Conservation (phyloP, 2,329 filamentous ascomycete species). For the Cordyceps fumosorosea region DNA sequence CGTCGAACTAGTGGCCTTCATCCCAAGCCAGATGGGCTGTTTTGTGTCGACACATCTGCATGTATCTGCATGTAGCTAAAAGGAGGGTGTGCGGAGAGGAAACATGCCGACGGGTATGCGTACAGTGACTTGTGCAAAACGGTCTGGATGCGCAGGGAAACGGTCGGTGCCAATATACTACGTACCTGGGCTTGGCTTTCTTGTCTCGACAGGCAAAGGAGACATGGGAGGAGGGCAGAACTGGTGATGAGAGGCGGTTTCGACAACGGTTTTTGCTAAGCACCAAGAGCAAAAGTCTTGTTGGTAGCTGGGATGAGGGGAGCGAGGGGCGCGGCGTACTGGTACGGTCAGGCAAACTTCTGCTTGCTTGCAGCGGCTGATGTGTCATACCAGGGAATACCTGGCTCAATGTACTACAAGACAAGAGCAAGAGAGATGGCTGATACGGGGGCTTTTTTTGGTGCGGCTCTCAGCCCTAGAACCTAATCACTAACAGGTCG, state of each 20-base stretch:
- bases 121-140: neutral
- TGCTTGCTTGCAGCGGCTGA: neutral
- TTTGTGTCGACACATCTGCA: neutral
- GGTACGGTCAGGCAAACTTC: neutral
- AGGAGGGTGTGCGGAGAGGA: neutral
- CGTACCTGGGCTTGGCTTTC: neutral
- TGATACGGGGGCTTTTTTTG: neutral
- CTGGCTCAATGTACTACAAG: neutral
- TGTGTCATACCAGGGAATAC: neutral
- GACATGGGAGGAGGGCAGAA: neutral
- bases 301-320: neutral
- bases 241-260: neutral
- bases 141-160: neutral
- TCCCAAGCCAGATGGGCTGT: slow-evolving; percentile 9
- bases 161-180: neutral
- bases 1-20: slow-evolving; percentile 3
- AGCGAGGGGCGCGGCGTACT: neutral
- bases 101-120: neutral
- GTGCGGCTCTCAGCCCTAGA: neutral
- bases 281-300: neutral
- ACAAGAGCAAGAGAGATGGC: neutral
- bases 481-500: neutral
- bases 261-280: neutral
- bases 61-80: neutral
- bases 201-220: neutral